Conservation (phyloP, 139 green algal genomes). For the Micractinium sp. region DNA sequence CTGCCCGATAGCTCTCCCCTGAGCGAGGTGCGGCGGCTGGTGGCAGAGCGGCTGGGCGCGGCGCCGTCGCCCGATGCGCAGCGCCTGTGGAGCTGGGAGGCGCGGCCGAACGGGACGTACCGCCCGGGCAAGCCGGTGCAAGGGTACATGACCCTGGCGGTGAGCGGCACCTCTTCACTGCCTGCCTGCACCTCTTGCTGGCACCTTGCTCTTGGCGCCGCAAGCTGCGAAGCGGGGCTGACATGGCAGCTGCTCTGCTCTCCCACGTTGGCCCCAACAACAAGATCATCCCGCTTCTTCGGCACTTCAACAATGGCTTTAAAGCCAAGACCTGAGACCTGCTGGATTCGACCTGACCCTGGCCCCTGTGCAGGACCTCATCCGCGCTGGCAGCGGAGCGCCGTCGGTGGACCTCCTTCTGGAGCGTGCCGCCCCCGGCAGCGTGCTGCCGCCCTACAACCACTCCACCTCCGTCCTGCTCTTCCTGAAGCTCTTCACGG, state of each 20-base stretch:
- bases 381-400: not conserved
- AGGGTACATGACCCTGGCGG: slow-evolving; percentile 13
- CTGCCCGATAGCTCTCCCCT: not conserved
- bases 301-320: no score
- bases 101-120: slow-evolving; percentile 82
- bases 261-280: no score
- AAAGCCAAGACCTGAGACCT: no score
- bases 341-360: no score
- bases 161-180: not conserved
- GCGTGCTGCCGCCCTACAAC: not conserved
- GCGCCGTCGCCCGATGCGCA: slow-evolving; percentile 51
- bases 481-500: slow-evolving; percentile 92
- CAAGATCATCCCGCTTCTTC: no score
- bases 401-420: slow-evolving; percentile 76
- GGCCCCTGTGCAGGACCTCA: not conserved
- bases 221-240: no score
- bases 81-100: slow-evolving; percentile 89
- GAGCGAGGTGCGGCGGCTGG: not conserved
- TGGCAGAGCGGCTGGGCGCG: not conserved
- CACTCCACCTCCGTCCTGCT: slow-evolving; percentile 66
- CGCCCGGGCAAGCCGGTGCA: slow-evolving; percentile 64
- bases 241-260: no score
- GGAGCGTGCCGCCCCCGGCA: slow-evolving; percentile 53
- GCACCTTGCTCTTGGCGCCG: not conserved
- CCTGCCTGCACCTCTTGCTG: no score